Evolutionary conservation across 1,139 yeast species (phyloP), one percentile per base, ranked within the genome.

Genomic region (Blastobotrys proliferans): DNA sequence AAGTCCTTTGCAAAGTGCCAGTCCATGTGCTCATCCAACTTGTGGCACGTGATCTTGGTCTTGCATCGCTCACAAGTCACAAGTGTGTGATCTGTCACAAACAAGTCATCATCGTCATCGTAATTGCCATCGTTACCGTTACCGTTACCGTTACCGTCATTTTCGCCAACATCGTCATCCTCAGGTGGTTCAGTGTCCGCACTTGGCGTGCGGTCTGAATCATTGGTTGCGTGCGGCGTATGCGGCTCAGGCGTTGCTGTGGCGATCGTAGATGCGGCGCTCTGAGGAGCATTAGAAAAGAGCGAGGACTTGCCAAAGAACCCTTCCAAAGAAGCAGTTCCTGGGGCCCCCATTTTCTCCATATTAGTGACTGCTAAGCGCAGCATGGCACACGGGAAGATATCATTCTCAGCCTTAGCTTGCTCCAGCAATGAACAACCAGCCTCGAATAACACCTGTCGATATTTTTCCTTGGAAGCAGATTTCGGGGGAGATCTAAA

Each of bases 1-100:
- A 48, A 76, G 66, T 41, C 77, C 70, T 24, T 53, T 2, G 72
- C 73, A 45, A 59, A 58, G 43, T 68, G 73, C 68, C 69, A 68
- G 43, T 68, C 73, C 8, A 41, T 45, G 45, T 68, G 73, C 40
- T 66, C 69, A 9, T 43, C 55, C 17, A 50, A 40, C 4, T 54
- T 52, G 9, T 44, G 51, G 1, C 45, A 26, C 0, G 42, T 26
- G 10, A 60, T 45, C 3, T 42, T 35, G 14, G 47, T 41, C 3
- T 47, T 36, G 45, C 72, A 68, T 19, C 54, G 47, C 2, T 51
- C 49, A 36, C 72, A 66, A 13, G 47, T 48, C 0, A 44, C 27
- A 3, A 42, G 36, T 2, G 38, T 31, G 21, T 29, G 40, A 30
- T 45, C 44, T 22, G 45, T 44, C 9, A 51, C 52, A 38, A 51